These are phyloP conservation scores for Trichosporon coremiiforme DNA, from an alignment of 1,284 basidiomycete species.

Conservation along the genomic window DNA sequence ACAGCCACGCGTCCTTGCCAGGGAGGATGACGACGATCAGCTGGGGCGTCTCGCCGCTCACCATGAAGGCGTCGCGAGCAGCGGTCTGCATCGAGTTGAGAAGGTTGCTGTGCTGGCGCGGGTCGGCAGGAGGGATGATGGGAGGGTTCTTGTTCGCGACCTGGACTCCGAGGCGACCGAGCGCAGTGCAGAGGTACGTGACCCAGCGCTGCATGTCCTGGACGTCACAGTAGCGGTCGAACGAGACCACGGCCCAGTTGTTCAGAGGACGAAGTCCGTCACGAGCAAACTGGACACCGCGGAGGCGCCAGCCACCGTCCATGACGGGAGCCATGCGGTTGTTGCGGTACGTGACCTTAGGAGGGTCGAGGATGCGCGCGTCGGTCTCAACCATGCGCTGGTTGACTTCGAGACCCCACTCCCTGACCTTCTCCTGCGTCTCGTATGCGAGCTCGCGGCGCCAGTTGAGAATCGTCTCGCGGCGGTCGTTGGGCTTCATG, in stretches of 20 bases:
- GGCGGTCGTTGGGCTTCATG: slow-evolving; percentile 43
- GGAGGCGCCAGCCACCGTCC: slow-evolving; percentile 41
- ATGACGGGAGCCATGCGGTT: slow-evolving; percentile 20
- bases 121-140: slow-evolving; percentile 42
- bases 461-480: slow-evolving; percentile 36
- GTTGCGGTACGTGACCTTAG: slow-evolving; percentile 44
- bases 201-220: slow-evolving; percentile 44
- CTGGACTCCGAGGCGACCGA: slow-evolving; percentile 39
- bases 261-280: slow-evolving; percentile 42
- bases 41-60: slow-evolving; percentile 47
- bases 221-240: slow-evolving; percentile 40
- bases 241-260: slow-evolving; percentile 53
- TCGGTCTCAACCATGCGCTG: slow-evolving; percentile 46
- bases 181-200: slow-evolving; percentile 31
- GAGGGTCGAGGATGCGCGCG: slow-evolving; percentile 53
- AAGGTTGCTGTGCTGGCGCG: slow-evolving; percentile 29
- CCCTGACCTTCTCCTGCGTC: slow-evolving; percentile 42
- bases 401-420: slow-evolving; percentile 57
- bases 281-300: slow-evolving; percentile 47
- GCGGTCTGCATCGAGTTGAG: slow-evolving; percentile 33
- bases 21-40: slow-evolving; percentile 53
- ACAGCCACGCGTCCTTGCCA: slow-evolving; percentile 52
- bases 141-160: slow-evolving; percentile 41
- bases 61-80: slow-evolving; percentile 46
- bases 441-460: slow-evolving; percentile 43